Evolutionary conservation across 495 filamentous ascomycete genomes (phyloP).

Genomic region (Aspergillus haitiensis): DNA sequence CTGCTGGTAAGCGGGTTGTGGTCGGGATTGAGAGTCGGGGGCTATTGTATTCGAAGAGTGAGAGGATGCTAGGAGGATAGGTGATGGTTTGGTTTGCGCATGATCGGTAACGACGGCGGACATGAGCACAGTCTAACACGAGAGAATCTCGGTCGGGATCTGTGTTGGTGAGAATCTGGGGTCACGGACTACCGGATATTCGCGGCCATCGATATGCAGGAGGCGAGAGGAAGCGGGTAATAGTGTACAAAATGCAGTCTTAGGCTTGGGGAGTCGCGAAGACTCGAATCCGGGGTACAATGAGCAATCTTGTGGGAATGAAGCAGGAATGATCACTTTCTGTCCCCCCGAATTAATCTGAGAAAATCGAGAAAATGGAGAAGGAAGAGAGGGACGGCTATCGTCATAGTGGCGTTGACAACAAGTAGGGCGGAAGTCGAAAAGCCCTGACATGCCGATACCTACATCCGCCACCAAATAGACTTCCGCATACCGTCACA

Average conservation of each 20-base stretch:
- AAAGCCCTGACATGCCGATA: constrained; percentile 45
- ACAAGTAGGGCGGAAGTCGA: constrained; percentile 27
- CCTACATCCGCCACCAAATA: constrained; percentile 22
- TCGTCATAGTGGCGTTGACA: constrained; percentile 21
- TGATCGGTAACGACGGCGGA: constrained; percentile 34
- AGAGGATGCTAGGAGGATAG: constrained; percentile 11
- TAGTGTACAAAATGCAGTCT: not conserved
- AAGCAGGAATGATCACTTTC: constrained; percentile 3
- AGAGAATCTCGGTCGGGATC: constrained; percentile 11
- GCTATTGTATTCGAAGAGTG: constrained; percentile 14
- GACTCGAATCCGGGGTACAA: not conserved
- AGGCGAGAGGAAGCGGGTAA: not conserved
- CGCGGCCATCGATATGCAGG: constrained; percentile 23
- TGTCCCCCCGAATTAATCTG: not conserved
- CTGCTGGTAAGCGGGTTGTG: constrained; percentile 24
- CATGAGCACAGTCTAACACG: constrained; percentile 25
- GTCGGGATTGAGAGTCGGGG: constrained; percentile 18
- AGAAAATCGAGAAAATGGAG: not conserved
- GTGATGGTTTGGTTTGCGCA: constrained; percentile 28
- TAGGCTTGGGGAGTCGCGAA: not conserved
- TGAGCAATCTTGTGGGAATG: not conserved
- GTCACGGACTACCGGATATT: constrained; percentile 39
- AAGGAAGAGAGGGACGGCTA: constrained; percentile 7
- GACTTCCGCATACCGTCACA: constrained; percentile 19
- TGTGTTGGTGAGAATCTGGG: constrained; percentile 19